Base-by-base conservation (phyloP, 1,139 yeast genomes). In the Protomyces pachydermus region DNA sequence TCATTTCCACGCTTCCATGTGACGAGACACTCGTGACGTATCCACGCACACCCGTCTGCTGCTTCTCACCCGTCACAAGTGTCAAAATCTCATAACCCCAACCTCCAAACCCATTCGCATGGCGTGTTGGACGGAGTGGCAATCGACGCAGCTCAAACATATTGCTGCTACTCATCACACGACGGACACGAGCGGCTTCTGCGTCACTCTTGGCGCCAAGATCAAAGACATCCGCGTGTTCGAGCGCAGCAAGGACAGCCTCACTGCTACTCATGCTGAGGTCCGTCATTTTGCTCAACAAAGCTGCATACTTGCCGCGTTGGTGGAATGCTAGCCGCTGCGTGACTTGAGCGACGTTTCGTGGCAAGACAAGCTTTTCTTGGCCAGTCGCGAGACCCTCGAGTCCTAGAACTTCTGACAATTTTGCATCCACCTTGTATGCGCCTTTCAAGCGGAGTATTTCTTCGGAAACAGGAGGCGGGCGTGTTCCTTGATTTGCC, bases 391-490 rank as follows among this genome's bases (percentile, higher is more conserved):
- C 25, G 4, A 18, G 14, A 4, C 23, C 23, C 3, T 42, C 48
- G 8, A 18, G 12, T 1, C 48, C 48, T n/a, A 42, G 25, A 12
- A 16, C 12, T 42, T 42, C 48, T 6, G 48, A 18, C 20, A 42
- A 18, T 12, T 10, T n/a, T 3, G 48, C 20, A 42, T 42, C 48
- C 12, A 42, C 12, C 25, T 42, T 42, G 10, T 12, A 10, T 10
- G 45, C 37, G 35, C 39, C 62, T 3, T 28, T 18, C 14, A 56
- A 5, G 18, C 56, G 35, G 32, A 51, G 42, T 6, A 56, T 50
- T n/a, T 52, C 56, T 34, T 58, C 62, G 12, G 32, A n/a, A 14
- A 23, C 32, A 6, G 45, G 38, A 50, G 62, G 56, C 12, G 20
- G 42, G 12, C 38, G 35, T n/a, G 45, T 25, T 18, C 62, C 45